Base-by-base conservation (phyloP, 2,329 filamentous ascomycete genomes). In the Gyromitra esculenta region DNA sequence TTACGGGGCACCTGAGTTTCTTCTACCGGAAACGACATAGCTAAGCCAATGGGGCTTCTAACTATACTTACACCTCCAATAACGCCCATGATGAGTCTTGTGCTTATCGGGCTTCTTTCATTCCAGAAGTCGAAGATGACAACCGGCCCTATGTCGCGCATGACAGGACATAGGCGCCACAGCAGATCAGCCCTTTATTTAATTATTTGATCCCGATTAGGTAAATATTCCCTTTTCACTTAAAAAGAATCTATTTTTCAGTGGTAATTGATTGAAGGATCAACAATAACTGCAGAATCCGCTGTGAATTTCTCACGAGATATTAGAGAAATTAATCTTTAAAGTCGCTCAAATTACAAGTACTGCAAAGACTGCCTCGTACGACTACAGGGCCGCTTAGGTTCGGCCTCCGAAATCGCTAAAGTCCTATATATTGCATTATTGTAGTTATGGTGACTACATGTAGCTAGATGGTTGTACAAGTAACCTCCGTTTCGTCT, bases 151-250 rank as follows among this genome's bases (percentile, higher is more conserved):
- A 72, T 48, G 50, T 39, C 41, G 56, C 13, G 70, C 56, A 67
- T 73, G 62, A 67, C 37, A 60, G 68, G 45, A 35, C 52, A 64
- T 70, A 70, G 59, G 37, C 37, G 48, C 59, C 15, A 71, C 39
- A 71, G 39, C 5, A 48, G 59, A 11, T 39, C 48, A 37, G 45
- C 35, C 57, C 39, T 64, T 71, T 35, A 43, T 64, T 43, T 71
- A 62, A 65, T 52, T 41, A 13, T 39, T n/a, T 15, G 7, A 39
- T 48, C 54, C 54, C 7, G 1, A 50, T 37, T 56, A 35, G 59
- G 37, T 43, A 11, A 21, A 45, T 4, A 31, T 62, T 5, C n/a
- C 31, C 11, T 62, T 70, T 48, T 39, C 13, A 37, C 50, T 43
- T 9, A 4, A 50, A 5, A 52, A 1, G 4, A 15, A 62, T 54